Conservation (phyloP, 192 early-diverging fungal genomes). For the Backusella liffmaniae region DNA sequence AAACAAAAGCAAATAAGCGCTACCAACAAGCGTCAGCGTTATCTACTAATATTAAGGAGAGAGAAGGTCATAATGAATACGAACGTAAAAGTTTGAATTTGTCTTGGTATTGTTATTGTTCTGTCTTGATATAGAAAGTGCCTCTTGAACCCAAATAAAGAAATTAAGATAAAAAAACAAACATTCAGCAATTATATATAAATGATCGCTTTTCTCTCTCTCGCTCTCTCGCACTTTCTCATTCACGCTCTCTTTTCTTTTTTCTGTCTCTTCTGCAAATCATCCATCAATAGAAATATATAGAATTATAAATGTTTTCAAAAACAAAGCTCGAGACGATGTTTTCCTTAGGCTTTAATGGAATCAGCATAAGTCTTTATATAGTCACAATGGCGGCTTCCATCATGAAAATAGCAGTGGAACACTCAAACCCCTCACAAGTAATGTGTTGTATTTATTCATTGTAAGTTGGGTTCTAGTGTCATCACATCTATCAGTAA, state of each 20-base stretch:
- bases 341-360: constrained; percentile 11
- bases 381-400: constrained; percentile 23
- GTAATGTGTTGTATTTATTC: constrained; percentile 25
- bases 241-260: not conserved
- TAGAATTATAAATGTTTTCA: constrained; percentile 22
- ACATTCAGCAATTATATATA: not conserved
- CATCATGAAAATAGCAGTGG: constrained; percentile 11
- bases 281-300: not conserved
- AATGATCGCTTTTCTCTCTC: not conserved
- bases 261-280: not conserved
- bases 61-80: not conserved
- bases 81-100: not conserved
- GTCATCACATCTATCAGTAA: not conserved
- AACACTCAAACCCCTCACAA: constrained; percentile 14
- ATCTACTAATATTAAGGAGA: not conserved
- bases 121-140: constrained; percentile 1
- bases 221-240: not conserved
- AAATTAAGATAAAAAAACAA: not conserved
- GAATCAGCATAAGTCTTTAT: constrained; percentile 20
- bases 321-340: constrained; percentile 30
- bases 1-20: not conserved
- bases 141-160: not conserved
- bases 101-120: not conserved
- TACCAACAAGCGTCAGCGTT: not conserved
- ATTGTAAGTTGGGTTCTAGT: constrained; percentile 13